A percentile compares a stretch with the other conserved stretches of the same genome.
phyloP scores from a whole-genome alignment of 257 asterid species.

The Solanum commersonii region DNA sequence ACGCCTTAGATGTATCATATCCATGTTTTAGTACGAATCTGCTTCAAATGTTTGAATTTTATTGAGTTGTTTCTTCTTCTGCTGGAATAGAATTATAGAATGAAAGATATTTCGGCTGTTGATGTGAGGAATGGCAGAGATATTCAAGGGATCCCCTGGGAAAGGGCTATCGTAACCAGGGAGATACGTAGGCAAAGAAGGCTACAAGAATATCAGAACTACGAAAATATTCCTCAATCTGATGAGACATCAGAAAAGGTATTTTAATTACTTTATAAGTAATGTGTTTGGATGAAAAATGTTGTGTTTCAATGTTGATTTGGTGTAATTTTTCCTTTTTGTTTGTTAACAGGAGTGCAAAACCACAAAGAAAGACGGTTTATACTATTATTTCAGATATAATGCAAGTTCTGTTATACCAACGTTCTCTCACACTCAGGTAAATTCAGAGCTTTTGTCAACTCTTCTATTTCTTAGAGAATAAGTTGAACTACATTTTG shows the following conservation, averaged over 20 bases:
- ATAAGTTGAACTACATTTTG: background rate
- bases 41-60: background rate
- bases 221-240: background rate
- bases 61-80: background rate
- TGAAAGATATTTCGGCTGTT: background rate
- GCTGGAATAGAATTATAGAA: background rate
- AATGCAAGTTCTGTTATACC: slow-evolving; percentile 79
- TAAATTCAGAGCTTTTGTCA: background rate
- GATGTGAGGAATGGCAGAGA: background rate
- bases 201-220: background rate
- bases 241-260: background rate
- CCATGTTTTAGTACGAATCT: background rate
- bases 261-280: background rate
- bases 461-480: background rate
- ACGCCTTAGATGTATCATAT: background rate
- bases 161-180: background rate
- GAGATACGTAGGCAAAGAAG: background rate
- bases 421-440: slow-evolving; percentile 85
- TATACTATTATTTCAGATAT: slow-evolving; percentile 51
- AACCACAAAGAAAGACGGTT: slow-evolving; percentile 31
- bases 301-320: background rate
- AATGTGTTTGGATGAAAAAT: background rate
- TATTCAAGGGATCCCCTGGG: background rate
- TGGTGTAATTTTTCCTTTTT: background rate
- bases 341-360: background rate